Conservation (phyloP, 805 yeast species). For the Pichia sporocuriosa region DNA sequence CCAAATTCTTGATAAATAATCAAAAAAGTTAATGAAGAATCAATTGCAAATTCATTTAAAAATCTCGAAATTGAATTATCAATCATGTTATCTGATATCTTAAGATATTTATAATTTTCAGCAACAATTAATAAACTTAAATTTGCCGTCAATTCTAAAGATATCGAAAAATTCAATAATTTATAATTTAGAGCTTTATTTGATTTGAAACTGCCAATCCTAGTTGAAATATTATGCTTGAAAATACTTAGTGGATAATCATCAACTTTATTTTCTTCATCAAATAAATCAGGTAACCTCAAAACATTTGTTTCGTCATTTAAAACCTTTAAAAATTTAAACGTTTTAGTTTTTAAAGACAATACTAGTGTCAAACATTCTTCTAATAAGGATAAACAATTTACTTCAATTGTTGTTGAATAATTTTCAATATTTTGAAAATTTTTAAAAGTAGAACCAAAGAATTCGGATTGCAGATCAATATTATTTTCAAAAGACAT, state of each 20-base stretch:
- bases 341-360: conserved; percentile 29
- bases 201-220: conserved; percentile 23
- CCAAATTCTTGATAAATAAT: conserved; percentile 32
- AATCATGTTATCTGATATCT: background rate
- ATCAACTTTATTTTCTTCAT: background rate
- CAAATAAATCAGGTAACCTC: conserved; percentile 6
- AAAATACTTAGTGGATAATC: conserved; percentile 17
- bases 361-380: conserved; percentile 31
- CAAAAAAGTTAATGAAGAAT: conserved; percentile 16
- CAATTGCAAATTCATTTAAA: conserved; percentile 11
- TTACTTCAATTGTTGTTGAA: conserved; percentile 7
- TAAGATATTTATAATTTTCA: conserved; percentile 16
- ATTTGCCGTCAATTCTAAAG: conserved; percentile 19
- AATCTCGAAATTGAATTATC: conserved; percentile 13
- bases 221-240: conserved; percentile 20
- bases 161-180: conserved; percentile 21
- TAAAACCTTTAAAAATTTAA: conserved; percentile 14
- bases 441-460: conserved; percentile 7
- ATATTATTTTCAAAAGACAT: conserved; percentile 22
- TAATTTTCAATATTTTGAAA: conserved; percentile 16
- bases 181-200: conserved; percentile 23
- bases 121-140: conserved; percentile 18
- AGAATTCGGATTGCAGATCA: conserved; percentile 11
- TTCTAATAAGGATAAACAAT: conserved; percentile 15
- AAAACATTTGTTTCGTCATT: conserved; percentile 18